Evolutionary conservation across 192 early-diverging fungal species (phyloP).

Genomic region (Coemansia sp.): DNA sequence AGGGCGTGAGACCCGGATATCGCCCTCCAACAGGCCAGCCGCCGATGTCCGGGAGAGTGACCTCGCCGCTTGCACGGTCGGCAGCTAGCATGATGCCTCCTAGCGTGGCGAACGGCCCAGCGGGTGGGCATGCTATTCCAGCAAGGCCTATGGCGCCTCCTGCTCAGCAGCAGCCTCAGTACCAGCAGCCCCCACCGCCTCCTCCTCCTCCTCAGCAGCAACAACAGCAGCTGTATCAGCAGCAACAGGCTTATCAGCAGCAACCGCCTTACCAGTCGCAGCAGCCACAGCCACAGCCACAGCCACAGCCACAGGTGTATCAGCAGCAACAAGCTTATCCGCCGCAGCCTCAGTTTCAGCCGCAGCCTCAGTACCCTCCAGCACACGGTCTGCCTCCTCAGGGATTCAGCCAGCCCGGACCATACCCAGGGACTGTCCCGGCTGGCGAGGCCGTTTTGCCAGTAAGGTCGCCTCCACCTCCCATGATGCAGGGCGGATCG

Average conservation of each 20-base stretch:
- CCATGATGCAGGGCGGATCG: background rate
- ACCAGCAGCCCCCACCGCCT: background rate
- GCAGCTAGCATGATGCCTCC: constrained; percentile 7
- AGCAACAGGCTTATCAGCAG: background rate
- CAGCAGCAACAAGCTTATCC: background rate
- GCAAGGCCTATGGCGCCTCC: constrained; percentile 22
- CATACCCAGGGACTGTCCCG: background rate
- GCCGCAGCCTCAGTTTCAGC: background rate
- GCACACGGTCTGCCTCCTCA: constrained; percentile 16
- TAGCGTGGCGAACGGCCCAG: constrained; percentile 1
- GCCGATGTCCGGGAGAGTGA: constrained; percentile 25
- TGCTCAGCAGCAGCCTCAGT: constrained; percentile 13
- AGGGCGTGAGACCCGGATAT: constrained; percentile 16
- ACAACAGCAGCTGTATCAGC: background rate
- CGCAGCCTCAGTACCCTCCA: constrained; percentile 11
- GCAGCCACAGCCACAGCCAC: background rate
- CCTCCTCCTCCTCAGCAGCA: background rate
- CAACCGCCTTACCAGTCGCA: background rate
- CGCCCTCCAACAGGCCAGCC: constrained; percentile 8
- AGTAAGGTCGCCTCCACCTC: constrained; percentile 6
- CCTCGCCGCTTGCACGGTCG: constrained; percentile 34
- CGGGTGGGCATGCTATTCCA: constrained; percentile 5
- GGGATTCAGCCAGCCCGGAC: constrained; percentile 5
- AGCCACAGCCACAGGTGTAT: background rate
- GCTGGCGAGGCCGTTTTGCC: background rate